phyloP scores from a whole-genome alignment of 495 filamentous ascomycete species.

The Jackrogersella multiformis region DNA sequence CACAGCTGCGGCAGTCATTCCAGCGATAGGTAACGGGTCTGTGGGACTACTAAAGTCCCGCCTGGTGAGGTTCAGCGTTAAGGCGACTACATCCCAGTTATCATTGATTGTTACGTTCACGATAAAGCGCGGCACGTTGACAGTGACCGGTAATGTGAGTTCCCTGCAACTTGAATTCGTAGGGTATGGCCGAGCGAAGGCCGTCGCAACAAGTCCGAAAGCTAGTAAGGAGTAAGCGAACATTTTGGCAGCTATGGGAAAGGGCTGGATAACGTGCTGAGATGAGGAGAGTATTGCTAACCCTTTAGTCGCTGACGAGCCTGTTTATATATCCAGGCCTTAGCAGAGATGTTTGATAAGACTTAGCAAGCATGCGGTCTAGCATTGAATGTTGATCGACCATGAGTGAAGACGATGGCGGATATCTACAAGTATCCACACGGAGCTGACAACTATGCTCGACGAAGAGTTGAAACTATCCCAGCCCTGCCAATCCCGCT shows the following conservation, averaged over 20 bases:
- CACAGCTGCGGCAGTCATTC: slow-evolving; percentile 21
- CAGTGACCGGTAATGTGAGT: slow-evolving; percentile 36
- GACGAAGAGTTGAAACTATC: slow-evolving; percentile 10
- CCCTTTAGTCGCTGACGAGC: neutral
- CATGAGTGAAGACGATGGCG: slow-evolving; percentile 1
- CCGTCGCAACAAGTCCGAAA: slow-evolving; percentile 14
- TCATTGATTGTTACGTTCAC: slow-evolving; percentile 32
- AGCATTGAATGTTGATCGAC: neutral
- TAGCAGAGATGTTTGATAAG: neutral
- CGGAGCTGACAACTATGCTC: slow-evolving; percentile 21
- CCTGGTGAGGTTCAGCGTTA: slow-evolving; percentile 42
- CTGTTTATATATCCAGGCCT: slow-evolving; percentile 13
- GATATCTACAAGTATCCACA: slow-evolving; percentile 25
- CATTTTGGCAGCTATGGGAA: slow-evolving; percentile 11
- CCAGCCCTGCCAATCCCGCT: neutral
- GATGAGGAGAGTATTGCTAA: neutral
- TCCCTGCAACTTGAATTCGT: slow-evolving; percentile 23
- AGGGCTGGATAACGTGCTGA: neutral
- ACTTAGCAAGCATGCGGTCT: neutral
- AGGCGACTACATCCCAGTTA: slow-evolving; percentile 42
- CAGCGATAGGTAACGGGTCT: slow-evolving; percentile 31
- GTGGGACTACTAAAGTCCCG: slow-evolving; percentile 25
- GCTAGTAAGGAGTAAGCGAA: slow-evolving; percentile 12
- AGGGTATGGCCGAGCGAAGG: slow-evolving; percentile 17
- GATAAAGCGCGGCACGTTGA: slow-evolving; percentile 41